phyloP scores from a whole-genome alignment of 176 grass and related monocot species.

The Typha latifolia region DNA sequence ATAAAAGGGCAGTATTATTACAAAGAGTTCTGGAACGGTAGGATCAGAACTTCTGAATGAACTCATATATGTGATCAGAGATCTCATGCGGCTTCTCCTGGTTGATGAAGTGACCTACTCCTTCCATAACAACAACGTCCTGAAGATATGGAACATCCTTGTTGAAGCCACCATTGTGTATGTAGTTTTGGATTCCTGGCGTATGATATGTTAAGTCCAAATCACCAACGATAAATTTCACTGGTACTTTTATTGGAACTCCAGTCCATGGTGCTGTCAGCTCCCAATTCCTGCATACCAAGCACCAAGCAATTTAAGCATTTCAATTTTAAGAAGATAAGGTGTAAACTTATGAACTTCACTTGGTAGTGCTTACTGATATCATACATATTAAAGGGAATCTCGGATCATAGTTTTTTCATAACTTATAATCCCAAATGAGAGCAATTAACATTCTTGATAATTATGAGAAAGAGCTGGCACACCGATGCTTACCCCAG shows the following conservation, averaged over 20 bases:
- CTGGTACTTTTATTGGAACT: slow-evolving; percentile 38
- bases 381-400: too few relatives aligned
- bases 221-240: slow-evolving; percentile 75
- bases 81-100: slow-evolving; percentile 68
- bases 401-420: too few relatives aligned
- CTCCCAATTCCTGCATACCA: slow-evolving; percentile 65
- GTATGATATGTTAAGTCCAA: slow-evolving; percentile 49
- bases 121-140: slow-evolving; percentile 60
- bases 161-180: slow-evolving; percentile 59
- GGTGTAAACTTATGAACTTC: too few relatives aligned
- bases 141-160: slow-evolving; percentile 55
- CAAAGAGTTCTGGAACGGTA: background rate
- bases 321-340: background rate
- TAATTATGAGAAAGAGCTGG: too few relatives aligned
- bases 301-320: background rate
- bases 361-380: too few relatives aligned
- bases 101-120: slow-evolving; percentile 60
- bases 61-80: slow-evolving; percentile 63
- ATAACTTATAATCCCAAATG: too few relatives aligned
- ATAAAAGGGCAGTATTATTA: too few relatives aligned
- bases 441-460: too few relatives aligned
- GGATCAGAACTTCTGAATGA: slow-evolving; percentile 53
- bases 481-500: too few relatives aligned
- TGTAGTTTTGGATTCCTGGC: slow-evolving; percentile 45
- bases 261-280: slow-evolving; percentile 65